A percentile compares a stretch with the other conserved stretches of the same genome.
Evolutionary conservation across 805 yeast species (phyloP).

Genomic region (Monosporozyma solicola): DNA sequence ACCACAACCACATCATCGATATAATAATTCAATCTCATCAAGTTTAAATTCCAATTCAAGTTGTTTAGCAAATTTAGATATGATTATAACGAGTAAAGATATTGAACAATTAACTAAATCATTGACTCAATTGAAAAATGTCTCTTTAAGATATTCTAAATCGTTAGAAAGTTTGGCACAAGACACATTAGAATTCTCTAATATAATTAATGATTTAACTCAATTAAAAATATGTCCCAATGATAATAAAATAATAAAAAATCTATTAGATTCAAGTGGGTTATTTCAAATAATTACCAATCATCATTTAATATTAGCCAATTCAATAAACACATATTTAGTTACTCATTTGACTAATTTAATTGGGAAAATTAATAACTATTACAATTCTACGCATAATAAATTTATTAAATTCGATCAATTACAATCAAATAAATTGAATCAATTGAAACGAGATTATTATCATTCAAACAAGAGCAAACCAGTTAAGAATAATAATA

Average conservation of each 20-base stretch:
- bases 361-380: slow-evolving; percentile 34
- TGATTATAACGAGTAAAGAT: slow-evolving; percentile 52
- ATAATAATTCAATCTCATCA: not conserved
- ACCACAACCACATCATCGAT: not conserved
- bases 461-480: not conserved
- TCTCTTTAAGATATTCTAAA: slow-evolving; percentile 39
- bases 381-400: not conserved
- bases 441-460: not conserved
- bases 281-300: slow-evolving; percentile 67
- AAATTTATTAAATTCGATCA: not conserved
- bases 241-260: slow-evolving; percentile 40
- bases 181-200: slow-evolving; percentile 65
- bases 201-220: slow-evolving; percentile 57
- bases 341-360: slow-evolving; percentile 43
- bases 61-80: slow-evolving; percentile 46
- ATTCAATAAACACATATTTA: slow-evolving; percentile 41
- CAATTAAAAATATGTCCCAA: slow-evolving; percentile 52
- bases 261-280: slow-evolving; percentile 65
- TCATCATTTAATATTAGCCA: slow-evolving; percentile 63
- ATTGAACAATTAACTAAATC: slow-evolving; percentile 26
- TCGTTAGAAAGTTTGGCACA: slow-evolving; percentile 33
- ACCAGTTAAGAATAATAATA: not conserved
- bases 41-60: slow-evolving; percentile 30
- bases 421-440: slow-evolving; percentile 32
- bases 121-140: slow-evolving; percentile 40